A percentile compares a stretch with the other conserved stretches of the same genome.
Evolutionary conservation across 192 early-diverging fungal genomes (phyloP).

Genomic region (Rhizophagus prolifer): DNA sequence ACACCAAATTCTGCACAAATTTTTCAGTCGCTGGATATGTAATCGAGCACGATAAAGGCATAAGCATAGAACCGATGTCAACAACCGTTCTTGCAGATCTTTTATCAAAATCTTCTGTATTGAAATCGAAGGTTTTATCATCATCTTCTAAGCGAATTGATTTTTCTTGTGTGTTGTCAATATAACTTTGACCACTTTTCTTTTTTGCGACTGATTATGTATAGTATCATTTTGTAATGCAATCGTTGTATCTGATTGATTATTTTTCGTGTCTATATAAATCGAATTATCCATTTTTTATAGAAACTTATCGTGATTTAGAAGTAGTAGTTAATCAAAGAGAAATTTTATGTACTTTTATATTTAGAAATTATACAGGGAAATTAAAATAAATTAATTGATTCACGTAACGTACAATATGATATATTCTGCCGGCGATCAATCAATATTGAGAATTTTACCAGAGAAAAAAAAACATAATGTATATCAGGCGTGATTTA

Average conservation of each 20-base stretch:
- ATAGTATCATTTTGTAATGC: background rate
- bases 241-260: background rate
- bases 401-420: too few relatives aligned
- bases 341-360: too few relatives aligned
- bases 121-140: background rate
- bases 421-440: too few relatives aligned
- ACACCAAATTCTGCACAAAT: background rate
- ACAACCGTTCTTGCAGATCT: background rate
- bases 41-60: background rate
- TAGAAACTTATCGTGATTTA: too few relatives aligned
- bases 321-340: too few relatives aligned
- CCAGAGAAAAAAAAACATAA: too few relatives aligned
- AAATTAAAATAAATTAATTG: too few relatives aligned
- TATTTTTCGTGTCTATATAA: background rate
- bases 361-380: too few relatives aligned
- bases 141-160: background rate
- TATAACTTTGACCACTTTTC: background rate
- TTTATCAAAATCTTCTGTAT: background rate
- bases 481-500: too few relatives aligned
- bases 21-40: background rate
- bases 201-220: background rate
- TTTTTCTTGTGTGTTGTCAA: background rate
- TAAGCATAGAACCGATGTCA: background rate
- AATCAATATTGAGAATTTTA: too few relatives aligned
- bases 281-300: background rate